Evolutionary conservation across 2,329 filamentous ascomycete genomes (phyloP).

Genomic region (Apiospora saccharicola): DNA sequence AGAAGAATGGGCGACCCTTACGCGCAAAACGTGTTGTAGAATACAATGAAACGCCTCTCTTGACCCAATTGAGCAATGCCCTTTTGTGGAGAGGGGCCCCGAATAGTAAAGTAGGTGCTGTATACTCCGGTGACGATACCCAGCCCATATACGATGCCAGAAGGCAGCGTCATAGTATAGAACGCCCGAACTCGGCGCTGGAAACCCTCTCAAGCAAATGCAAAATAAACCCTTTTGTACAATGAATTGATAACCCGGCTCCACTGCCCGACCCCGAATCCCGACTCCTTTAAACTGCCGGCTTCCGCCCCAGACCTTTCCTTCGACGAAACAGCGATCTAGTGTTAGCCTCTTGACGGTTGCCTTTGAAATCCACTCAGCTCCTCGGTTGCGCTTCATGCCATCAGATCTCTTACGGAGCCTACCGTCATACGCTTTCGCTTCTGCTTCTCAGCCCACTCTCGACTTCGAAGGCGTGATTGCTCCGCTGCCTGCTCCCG

Average conservation of each 20-base stretch:
- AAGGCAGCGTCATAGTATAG: background rate
- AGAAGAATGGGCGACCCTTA: background rate
- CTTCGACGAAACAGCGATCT: background rate
- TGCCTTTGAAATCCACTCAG: constrained; percentile 23
- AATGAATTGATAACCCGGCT: constrained; percentile 6
- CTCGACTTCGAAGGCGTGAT: constrained; percentile 63
- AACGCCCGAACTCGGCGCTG: constrained; percentile 34
- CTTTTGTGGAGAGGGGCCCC: background rate
- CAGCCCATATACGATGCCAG: constrained; percentile 17
- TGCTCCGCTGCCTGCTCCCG: constrained; percentile 68
- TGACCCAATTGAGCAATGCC: background rate
- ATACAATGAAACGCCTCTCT: background rate
- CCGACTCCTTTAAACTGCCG: background rate
- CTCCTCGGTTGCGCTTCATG: background rate
- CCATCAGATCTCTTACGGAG: constrained; percentile 36
- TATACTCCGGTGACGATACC: constrained; percentile 26
- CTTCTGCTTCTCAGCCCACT: constrained; percentile 68
- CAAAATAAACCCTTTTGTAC: constrained; percentile 25
- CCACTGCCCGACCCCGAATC: background rate
- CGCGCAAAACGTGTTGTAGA: background rate
- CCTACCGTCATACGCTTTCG: constrained; percentile 45
- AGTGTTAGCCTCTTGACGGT: background rate
- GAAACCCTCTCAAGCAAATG: constrained; percentile 31
- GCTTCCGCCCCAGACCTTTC: background rate
- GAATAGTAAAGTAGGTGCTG: background rate